Percentiles rank a stretch among this genome's conserved stretches.
Evolutionary conservation across 2,329 filamentous ascomycete genomes (phyloP).

Genomic region (Pseudogymnoascus sp.): DNA sequence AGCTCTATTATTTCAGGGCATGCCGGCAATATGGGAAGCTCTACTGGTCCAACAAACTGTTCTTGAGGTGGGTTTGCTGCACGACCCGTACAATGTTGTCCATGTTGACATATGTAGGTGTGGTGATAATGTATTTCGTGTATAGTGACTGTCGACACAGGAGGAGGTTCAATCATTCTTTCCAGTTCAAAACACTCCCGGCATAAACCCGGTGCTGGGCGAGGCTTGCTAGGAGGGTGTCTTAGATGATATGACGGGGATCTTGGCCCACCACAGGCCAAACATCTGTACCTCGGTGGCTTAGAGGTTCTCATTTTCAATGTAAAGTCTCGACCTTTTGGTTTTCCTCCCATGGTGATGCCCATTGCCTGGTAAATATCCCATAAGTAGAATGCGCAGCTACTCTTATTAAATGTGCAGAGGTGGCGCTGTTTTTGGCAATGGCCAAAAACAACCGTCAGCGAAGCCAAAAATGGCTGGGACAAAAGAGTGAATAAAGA

Average conservation of each 20-base stretch:
- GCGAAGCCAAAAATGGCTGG: background rate
- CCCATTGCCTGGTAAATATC: conserved; percentile 8
- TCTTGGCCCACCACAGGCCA: conserved; percentile 12
- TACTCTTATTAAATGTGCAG: conserved; percentile 12
- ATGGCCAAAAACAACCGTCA: conserved; percentile 10
- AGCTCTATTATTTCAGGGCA: conserved; percentile 13
- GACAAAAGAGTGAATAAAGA: too few relatives aligned
- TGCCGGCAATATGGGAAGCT: conserved; percentile 11
- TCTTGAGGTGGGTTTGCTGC: background rate
- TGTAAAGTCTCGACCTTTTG: conserved; percentile 9
- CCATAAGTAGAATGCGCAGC: background rate
- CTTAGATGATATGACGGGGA: conserved; percentile 15
- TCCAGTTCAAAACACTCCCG: conserved; percentile 10
- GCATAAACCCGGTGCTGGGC: conserved; percentile 13
- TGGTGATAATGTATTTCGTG: conserved; percentile 15
- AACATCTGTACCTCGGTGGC: conserved; percentile 12
- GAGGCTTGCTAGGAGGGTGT: conserved; percentile 11
- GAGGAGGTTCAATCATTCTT: background rate
- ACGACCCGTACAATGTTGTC: conserved; percentile 5
- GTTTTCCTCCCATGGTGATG: conserved; percentile 5
- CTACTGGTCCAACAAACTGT: conserved; percentile 3
- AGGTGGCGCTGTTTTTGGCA: conserved; percentile 8
- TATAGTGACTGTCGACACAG: conserved; percentile 8
- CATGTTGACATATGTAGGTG: conserved; percentile 12
- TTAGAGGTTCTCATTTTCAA: conserved; percentile 2